Evolutionary conservation across 495 filamentous ascomycete species (phyloP).

Genomic region (Cercophora sp.): DNA sequence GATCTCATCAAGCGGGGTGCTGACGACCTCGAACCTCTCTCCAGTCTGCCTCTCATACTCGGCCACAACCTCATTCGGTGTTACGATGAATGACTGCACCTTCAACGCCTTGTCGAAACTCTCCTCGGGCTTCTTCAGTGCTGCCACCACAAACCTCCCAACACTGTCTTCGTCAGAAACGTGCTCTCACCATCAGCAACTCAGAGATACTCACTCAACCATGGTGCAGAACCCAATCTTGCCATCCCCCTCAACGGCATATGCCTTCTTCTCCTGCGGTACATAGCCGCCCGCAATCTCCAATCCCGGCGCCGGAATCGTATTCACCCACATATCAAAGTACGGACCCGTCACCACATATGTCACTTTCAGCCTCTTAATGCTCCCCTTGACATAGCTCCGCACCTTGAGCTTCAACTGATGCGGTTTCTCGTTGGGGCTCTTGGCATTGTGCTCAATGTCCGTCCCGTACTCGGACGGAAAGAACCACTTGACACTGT

Average conservation of each 20-base stretch:
- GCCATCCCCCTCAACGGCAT: slow-evolving; percentile 54
- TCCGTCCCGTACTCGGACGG: slow-evolving; percentile 74
- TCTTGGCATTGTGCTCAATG: slow-evolving; percentile 58
- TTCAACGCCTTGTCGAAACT: slow-evolving; percentile 54
- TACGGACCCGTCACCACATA: slow-evolving; percentile 71
- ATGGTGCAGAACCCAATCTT: slow-evolving; percentile 62
- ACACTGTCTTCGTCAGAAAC: no score
- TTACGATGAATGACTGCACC: slow-evolving; percentile 68
- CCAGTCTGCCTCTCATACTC: slow-evolving; percentile 66
- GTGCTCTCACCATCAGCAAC: no score
- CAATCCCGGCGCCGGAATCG: slow-evolving; percentile 27
- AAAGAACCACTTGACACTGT: slow-evolving; percentile 60
- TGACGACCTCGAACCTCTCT: slow-evolving; percentile 49
- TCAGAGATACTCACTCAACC: slow-evolving; percentile 59
- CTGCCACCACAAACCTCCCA: slow-evolving; percentile 58
- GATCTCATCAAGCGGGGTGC: slow-evolving; percentile 50
- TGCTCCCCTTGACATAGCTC: slow-evolving; percentile 48
- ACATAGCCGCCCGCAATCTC: slow-evolving; percentile 52
- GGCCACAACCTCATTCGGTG: slow-evolving; percentile 55
- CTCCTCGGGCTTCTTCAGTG: slow-evolving; percentile 52
- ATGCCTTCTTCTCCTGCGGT: slow-evolving; percentile 49
- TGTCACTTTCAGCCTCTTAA: slow-evolving; percentile 55
- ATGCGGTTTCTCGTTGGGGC: slow-evolving; percentile 60
- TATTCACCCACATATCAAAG: slow-evolving; percentile 58
- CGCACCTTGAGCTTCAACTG: slow-evolving; percentile 66